Evolutionary conservation across 176 grass and related monocot species (phyloP), one percentile per base, ranked within the genome.

Genomic region (Avena atlantica): DNA sequence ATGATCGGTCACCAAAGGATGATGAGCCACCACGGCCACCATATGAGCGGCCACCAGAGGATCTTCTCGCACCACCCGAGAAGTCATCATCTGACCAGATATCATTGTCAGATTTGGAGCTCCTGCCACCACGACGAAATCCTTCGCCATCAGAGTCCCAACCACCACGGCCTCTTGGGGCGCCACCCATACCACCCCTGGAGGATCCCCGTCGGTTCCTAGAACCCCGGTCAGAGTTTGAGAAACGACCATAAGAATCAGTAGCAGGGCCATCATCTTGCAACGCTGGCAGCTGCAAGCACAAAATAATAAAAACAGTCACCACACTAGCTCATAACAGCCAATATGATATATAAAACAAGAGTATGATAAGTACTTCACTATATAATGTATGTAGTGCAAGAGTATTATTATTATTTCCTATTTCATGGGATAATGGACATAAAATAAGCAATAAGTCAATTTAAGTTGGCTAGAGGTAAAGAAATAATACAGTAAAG

Each of bases 221-320:
- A 70, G 86, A 95, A 70, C 86, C 85, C 17, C 85, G 88, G 55
- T 93, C 94, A 3, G 65, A 68, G 64, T 91, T 96, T 40, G 92
- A 91, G 83, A 99, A 99, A 9, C 92, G 86, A 1, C 94, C 94
- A 37, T 99, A 99, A 74, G 83, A 72, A 37, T 99, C 94, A 25
- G 83, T 92, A 71, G 85, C 29, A 69, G 97, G 94, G 12, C 90
- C 94, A 78, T 99, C 97, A 87, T 99, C 97, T 94, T 96, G 97
- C 61, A 99, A 89, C 13, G 86, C 87, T 44, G 97, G 97, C 47
- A 99, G 90, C 97, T 99, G 95, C 81, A 90, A 81, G 79, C 56
- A 85, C 21, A 34, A 51, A 91, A 60, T 70, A 60, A 57, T 17
- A 45, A 83, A 61, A 75, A 14, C 12, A 67, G 69, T 90, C 63